Conservation (phyloP, 177 flowering plant genomes). For the Vitis hybrid region DNA sequence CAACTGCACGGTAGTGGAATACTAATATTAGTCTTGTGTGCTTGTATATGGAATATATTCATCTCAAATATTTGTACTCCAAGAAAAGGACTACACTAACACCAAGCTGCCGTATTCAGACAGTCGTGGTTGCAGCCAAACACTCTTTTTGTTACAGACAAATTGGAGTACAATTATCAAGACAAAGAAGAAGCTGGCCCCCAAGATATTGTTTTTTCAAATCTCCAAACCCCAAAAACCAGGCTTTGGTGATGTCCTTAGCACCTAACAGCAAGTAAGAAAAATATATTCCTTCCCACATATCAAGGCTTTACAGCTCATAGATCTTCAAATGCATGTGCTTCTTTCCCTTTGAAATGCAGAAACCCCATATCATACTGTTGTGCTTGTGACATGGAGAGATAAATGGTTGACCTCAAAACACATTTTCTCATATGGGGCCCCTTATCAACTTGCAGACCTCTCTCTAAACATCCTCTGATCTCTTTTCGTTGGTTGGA, state of each 20-base stretch:
- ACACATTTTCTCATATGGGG: not conserved
- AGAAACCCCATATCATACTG: not conserved
- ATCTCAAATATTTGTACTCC: not conserved
- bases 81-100: constrained; percentile 16
- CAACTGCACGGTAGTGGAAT: too few relatives aligned
- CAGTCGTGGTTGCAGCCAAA: constrained; percentile 12
- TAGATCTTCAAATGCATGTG: constrained; percentile 6
- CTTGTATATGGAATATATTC: too few relatives aligned
- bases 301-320: constrained; percentile 34
- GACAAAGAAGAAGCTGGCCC: not conserved
- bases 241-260: constrained; percentile 11
- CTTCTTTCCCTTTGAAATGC: not conserved
- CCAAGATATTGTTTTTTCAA: too few relatives aligned
- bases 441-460: not conserved
- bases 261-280: constrained; percentile 7
- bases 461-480: not conserved
- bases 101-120: not conserved
- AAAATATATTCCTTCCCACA: constrained; percentile 14
- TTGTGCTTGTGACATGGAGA: not conserved
- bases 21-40: too few relatives aligned
- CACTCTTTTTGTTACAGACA: not conserved
- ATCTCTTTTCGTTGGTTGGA: too few relatives aligned
- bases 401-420: not conserved
- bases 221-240: not conserved
- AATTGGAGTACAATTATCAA: constrained; percentile 1